Evolutionary conservation across 345 rosid genomes (phyloP).

Genomic region (Erodium maritimum): DNA sequence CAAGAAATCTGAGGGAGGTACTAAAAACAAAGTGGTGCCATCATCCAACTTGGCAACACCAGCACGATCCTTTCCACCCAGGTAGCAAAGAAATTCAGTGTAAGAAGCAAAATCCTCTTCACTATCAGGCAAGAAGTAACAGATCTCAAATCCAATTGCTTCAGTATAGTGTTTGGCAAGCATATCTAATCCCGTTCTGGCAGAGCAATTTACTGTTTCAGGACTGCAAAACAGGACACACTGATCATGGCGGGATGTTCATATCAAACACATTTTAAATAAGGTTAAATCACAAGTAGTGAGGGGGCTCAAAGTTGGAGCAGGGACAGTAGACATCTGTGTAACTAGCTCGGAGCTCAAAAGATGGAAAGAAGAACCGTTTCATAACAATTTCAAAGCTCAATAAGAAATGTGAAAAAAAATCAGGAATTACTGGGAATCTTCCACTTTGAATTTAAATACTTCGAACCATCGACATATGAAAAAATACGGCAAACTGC

Average conservation of each 20-base stretch:
- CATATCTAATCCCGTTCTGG: conserved; percentile 95
- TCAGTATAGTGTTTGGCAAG: conserved; percentile 71
- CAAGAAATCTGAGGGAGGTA: conserved; percentile 91
- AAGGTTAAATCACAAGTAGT: no score
- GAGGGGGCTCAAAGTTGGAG: no score
- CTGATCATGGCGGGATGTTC: no score
- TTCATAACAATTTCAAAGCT: no score
- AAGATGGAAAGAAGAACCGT: no score
- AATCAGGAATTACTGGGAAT: no score
- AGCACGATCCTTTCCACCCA: conserved; percentile 86
- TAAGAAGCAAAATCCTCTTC: conserved; percentile 92
- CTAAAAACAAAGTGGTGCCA: conserved; percentile 78
- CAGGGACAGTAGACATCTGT: no score
- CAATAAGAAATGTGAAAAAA: no score
- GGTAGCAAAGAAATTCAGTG: conserved; percentile 88
- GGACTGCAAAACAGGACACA: conserved; percentile 46
- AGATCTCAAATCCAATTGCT: conserved; percentile 68
- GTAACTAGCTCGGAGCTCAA: no score
- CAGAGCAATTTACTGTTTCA: conserved; percentile 82
- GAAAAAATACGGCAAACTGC: no score
- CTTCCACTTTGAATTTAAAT: no score
- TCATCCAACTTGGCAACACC: conserved; percentile 92
- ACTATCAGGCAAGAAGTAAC: conserved; percentile 88
- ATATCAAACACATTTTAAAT: not conserved
- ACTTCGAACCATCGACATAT: no score